Base-by-base conservation (phyloP, 1,284 basidiomycete genomes). In the Flammula alnicola region DNA sequence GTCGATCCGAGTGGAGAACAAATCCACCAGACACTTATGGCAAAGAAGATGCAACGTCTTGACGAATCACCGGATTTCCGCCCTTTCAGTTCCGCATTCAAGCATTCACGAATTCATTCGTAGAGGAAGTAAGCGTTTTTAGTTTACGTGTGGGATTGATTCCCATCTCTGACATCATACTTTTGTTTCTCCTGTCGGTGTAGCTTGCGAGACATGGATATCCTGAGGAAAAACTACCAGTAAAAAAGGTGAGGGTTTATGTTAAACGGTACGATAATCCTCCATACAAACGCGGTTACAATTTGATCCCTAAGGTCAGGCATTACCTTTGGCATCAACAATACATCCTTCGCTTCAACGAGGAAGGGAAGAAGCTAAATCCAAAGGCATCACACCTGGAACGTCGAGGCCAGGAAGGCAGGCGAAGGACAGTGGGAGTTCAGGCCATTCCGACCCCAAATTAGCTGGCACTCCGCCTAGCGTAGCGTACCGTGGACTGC, bases 281-380 rank as follows among this genome's bases (percentile, higher is more conserved):
- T 30, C 45, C 17, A 22, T 44, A 42, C 30, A 35, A 50, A 45
- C 37, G 17, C 61, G 29, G 57, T 44, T 39, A 56, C 52, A 56
- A 40, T 43, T 52, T 60, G 59, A 55, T 70, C 61, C 75, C 77
- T 55, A 70, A 95, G 89, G 88, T 98, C 70, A 93, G 96, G 60
- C 92, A 94, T 64, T 99, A 97, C 74, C 83, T 99, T 39, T 99
- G 97, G 97, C 89, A 77, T 58, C 87, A 91, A 59, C 88, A 90
- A 19, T 90, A 91, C 64, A 99, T 99, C 64, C 90, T 95, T 37
- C 90, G 97, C 22, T 99, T 96, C 80, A 99, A 99, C 68, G 95
- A 98, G 64, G 97, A 99, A 68, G 97, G 95, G 27, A 98, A 98
- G 72, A 99, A 99, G 93, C 95, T 26, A 99, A 99, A 74, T 96